Evolutionary conservation across 2,329 filamentous ascomycete species (phyloP).

Genomic region (Aspergillus pseudotamarii): DNA sequence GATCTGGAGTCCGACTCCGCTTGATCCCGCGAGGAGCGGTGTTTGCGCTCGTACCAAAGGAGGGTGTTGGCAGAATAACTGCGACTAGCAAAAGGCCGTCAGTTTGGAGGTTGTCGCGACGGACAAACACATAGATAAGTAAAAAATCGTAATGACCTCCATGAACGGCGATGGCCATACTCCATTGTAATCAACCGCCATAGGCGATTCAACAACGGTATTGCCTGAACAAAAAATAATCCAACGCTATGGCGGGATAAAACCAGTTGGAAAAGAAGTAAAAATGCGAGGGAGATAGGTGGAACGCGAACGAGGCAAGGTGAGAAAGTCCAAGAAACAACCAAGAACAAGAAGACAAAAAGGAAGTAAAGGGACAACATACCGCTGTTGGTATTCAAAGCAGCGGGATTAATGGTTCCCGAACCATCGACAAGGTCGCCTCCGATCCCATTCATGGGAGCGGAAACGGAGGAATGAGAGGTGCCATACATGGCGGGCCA

Average conservation of each 20-base stretch:
- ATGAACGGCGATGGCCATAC: conserved; percentile 11
- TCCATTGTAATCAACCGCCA: conserved; percentile 7
- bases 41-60: conserved; percentile 42
- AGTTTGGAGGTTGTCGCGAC: conserved; percentile 35
- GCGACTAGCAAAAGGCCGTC: conserved; percentile 39
- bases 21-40: conserved; percentile 71
- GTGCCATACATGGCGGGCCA: conserved; percentile 51
- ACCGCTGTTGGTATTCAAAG: conserved; percentile 74
- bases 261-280: background rate
- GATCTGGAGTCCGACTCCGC: conserved; percentile 75
- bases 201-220: conserved; percentile 1
- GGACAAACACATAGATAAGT: conserved; percentile 21
- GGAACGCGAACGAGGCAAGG: background rate
- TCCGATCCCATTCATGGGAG: conserved; percentile 68
- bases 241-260: background rate
- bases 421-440: conserved; percentile 66
- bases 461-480: conserved; percentile 55
- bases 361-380: conserved; percentile 36
- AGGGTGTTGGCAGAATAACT: conserved; percentile 36
- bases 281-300: background rate
- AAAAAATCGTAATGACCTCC: conserved; percentile 14
- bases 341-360: background rate
- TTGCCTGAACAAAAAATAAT: background rate
- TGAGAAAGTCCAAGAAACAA: background rate
- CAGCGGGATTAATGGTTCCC: conserved; percentile 89